Evolutionary conservation across 2,329 filamentous ascomycete species (phyloP).

Genomic region (Botrytis deweyae): DNA sequence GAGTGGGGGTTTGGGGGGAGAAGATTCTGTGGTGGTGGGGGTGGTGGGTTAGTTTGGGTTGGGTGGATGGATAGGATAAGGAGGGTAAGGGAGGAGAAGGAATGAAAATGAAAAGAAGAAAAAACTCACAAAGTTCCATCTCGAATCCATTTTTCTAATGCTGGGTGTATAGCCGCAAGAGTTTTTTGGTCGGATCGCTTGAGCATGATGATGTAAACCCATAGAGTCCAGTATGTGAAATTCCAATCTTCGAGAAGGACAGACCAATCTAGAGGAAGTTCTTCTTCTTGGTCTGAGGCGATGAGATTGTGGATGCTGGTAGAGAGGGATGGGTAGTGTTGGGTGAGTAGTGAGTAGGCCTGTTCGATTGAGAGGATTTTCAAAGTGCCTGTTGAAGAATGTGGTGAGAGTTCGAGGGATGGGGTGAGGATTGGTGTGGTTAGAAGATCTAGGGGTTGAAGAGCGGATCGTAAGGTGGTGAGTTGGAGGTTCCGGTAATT

Average conservation of each 20-base stretch:
- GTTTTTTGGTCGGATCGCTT: slow-evolving; percentile 8
- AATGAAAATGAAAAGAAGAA: background rate
- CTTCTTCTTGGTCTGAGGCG: slow-evolving; percentile 33
- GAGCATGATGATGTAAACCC: slow-evolving; percentile 29
- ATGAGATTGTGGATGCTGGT: slow-evolving; percentile 25
- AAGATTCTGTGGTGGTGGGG: background rate
- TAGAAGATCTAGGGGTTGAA: slow-evolving; percentile 14
- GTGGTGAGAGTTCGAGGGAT: background rate
- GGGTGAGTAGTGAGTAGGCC: slow-evolving; percentile 30
- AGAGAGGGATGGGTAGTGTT: slow-evolving; percentile 23
- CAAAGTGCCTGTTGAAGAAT: background rate
- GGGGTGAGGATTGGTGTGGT: background rate
- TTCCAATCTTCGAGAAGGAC: slow-evolving; percentile 33
- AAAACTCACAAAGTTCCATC: background rate
- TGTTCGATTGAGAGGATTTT: slow-evolving; percentile 37
- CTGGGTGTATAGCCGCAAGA: background rate
- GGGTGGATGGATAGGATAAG: background rate
- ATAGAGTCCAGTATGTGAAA: slow-evolving; percentile 33
- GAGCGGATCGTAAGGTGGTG: slow-evolving; percentile 25
- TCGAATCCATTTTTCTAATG: background rate
- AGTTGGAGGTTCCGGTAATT: slow-evolving; percentile 32
- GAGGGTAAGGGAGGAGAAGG: fast-evolving
- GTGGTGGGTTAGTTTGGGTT: background rate
- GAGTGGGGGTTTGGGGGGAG: background rate
- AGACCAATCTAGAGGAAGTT: slow-evolving; percentile 33